A percentile compares a stretch with the other conserved stretches of the same genome.
Evolutionary conservation across 257 asterid genomes (phyloP).

Genomic region (Nicotiana tomentosiformis): DNA sequence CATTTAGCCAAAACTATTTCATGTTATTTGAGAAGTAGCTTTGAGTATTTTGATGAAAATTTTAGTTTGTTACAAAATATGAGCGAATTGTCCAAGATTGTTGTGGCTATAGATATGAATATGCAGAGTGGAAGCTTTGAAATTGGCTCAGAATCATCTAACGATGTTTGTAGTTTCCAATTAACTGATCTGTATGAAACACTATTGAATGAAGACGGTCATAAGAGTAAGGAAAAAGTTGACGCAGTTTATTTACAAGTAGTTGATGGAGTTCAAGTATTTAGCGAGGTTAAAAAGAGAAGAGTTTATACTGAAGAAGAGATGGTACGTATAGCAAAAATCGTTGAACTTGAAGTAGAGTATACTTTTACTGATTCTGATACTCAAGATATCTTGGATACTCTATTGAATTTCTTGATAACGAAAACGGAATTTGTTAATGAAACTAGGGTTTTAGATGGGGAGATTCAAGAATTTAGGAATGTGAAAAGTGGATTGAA

Average conservation of each 20-base stretch:
- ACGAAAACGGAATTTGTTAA: not conserved
- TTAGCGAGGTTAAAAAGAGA: not conserved
- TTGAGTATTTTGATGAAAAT: not conserved
- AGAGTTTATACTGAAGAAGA: no score
- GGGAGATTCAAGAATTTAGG: not conserved
- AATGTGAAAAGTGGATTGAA: not conserved
- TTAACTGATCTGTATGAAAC: not conserved
- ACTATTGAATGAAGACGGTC: not conserved
- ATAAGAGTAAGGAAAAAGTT: not conserved
- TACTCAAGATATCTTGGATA: not conserved
- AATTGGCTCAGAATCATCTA: not conserved
- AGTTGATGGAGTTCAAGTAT: not conserved
- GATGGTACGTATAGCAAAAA: not conserved
- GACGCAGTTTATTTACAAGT: not conserved
- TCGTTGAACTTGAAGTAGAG: not conserved
- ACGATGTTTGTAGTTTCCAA: not conserved
- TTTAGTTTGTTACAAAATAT: no score
- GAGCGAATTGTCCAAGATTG: not conserved
- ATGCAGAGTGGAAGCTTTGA: not conserved
- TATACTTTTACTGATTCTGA: not conserved
- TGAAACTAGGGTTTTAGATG: not conserved
- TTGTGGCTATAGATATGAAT: not conserved
- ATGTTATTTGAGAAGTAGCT: not conserved
- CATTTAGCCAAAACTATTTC: not conserved
- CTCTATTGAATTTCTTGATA: not conserved